Base-by-base conservation (phyloP, 179 eudicot genomes). In the Actinidia arguta region DNA sequence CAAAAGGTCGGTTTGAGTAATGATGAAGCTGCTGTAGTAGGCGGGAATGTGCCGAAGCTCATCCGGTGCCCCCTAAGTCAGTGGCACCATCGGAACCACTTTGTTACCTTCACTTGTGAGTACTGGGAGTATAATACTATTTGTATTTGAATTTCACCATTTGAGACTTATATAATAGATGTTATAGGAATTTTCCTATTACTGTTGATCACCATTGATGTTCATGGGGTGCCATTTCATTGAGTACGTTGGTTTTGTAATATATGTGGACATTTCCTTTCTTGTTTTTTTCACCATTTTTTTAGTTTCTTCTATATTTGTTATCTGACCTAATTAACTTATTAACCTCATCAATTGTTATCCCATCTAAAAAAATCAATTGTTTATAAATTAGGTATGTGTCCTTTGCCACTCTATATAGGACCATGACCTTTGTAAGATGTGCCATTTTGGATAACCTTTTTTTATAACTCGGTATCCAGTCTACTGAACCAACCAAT, bases 1-100 rank as follows among this genome's bases (percentile, higher is more conserved):
- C 71, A 78, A 81, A 90, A 90, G 78, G 54, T 64, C 25, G 92
- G 92, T 0, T 50, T 73, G 84, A 95, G 85, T 62, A 92, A 85
- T 82, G 98, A 87, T 78, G 99, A 97, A 82, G 98, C 99, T 76
- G 94, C 95, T 72, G 98, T 94, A 13, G 98, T 92, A 6, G 93
- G 97, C 16, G 98, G 99, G 13, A 89, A 92, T 79, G 90, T 83
- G 5, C 98, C 2, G 76, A 90, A 36, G 97, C 99, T 0, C 99
- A 98, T 58, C 94, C 95, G 0, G 94, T 85, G 5, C 94, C 94
- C 17, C 87, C 92, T 8, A 84, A 36, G 3, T 95, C 98, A 0
- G 90, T 88, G 20, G 78, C 92, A 0, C 98, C 99, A 6, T 66
- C 84, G 93, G 93, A 61, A 97, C 99, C 2, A 98, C 99, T 39